phyloP scores from a whole-genome alignment of 768 basidiomycete genomes.

The Mycena galopus region DNA sequence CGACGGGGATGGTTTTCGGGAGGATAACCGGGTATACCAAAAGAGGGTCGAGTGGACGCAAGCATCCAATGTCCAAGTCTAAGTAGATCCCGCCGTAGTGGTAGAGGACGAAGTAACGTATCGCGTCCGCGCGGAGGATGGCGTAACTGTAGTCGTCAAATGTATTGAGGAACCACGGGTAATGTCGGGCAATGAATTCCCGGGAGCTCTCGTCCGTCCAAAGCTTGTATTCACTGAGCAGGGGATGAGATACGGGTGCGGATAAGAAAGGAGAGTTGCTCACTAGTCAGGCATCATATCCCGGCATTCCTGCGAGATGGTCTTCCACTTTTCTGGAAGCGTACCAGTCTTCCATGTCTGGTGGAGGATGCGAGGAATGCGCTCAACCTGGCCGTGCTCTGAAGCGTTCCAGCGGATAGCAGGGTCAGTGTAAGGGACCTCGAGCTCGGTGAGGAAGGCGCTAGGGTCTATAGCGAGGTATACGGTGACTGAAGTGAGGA shows the following conservation, averaged over 20 bases:
- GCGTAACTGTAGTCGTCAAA: constrained; percentile 93
- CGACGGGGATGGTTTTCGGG: constrained; percentile 96
- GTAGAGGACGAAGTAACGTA: constrained; percentile 97
- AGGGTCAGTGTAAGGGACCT: constrained; percentile 72
- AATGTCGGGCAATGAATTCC: constrained; percentile 89
- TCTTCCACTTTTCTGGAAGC: constrained; percentile 85
- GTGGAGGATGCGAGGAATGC: constrained; percentile 93
- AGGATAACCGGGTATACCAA: constrained; percentile 90
- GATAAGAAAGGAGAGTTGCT: constrained; percentile 50
- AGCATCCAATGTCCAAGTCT: constrained; percentile 96
- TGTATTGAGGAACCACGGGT: constrained; percentile 93
- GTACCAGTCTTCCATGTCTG: constrained; percentile 98
- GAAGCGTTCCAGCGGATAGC: constrained; percentile 74
- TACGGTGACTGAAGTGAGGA: constrained; percentile 92
- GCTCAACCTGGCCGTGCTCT: constrained; percentile 73
- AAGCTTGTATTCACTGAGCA: constrained; percentile 88
- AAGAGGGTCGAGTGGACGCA: constrained; percentile 87
- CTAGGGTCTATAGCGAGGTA: constrained; percentile 85
- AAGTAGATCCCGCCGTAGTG: constrained; percentile 96
- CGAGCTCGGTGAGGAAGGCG: constrained; percentile 85
- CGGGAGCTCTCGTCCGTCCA: constrained; percentile 96
- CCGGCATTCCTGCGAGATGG: constrained; percentile 85
- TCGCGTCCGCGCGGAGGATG: constrained; percentile 96
- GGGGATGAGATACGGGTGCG: constrained; percentile 34
- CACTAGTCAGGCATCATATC: constrained; percentile 98